Conservation (phyloP, 2,329 filamentous ascomycete species). For the Colletotrichum cordylinicola region DNA sequence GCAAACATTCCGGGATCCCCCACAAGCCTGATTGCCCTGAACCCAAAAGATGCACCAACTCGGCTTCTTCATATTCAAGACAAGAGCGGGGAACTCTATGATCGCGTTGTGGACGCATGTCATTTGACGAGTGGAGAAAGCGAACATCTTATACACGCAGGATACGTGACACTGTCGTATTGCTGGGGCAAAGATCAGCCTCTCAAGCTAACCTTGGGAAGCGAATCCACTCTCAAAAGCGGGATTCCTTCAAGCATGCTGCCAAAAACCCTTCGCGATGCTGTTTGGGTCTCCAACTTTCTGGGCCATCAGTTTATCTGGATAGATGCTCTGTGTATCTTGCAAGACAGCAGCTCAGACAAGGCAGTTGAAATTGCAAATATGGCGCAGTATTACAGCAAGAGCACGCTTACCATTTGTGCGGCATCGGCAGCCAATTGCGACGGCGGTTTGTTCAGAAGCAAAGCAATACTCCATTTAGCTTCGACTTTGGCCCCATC, state of each 20-base stretch:
- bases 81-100: not conserved
- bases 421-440: not conserved
- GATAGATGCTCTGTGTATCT: constrained; percentile 18
- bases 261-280: not conserved
- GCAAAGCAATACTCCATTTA: not conserved
- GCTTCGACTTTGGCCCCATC: fast-evolving
- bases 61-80: not conserved
- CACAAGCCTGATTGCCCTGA: not conserved
- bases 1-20: not conserved
- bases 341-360: constrained; percentile 9
- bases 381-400: not conserved
- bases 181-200: not conserved
- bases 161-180: not conserved
- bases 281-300: not conserved
- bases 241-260: not conserved
- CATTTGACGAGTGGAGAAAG: not conserved
- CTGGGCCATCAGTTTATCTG: not conserved
- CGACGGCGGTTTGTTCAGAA: not conserved
- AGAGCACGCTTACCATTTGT: not conserved
- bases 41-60: not conserved
- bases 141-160: not conserved
- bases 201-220: not conserved
- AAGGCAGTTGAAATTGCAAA: not conserved
- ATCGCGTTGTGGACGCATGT: not conserved
- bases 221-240: not conserved